Base-by-base conservation (phyloP, 2,329 filamentous ascomycete species). In the Fusarium cyanostomum region DNA sequence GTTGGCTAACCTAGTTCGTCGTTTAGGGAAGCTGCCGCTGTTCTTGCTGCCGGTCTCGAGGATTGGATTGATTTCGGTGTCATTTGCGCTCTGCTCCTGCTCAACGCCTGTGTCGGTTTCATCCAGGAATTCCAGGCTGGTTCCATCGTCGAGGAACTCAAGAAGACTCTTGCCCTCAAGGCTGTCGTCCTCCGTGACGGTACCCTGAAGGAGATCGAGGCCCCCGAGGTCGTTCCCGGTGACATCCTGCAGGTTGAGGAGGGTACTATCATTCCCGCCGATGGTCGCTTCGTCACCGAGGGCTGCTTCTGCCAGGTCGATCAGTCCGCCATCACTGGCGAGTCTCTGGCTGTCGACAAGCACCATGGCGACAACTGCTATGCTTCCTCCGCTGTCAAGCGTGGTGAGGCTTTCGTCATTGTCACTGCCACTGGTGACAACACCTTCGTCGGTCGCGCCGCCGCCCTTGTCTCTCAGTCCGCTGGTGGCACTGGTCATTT, bases 11-110 rank as follows among this genome's bases (percentile, higher is more conserved):
- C 43, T 24, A 48, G 37, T 50, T 44, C 33, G 26, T 7, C 51
- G 31, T 43, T 44, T 41, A 62, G 89, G 86, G 61, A 64, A 53
- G 84, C 87, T 78, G 91, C 92, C 62, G 90, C 90, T 69, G 82
- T 94, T 73, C 85, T 96, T 57, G 92, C 92, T 74, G 91, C 90
- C 62, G 91, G 91, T 87, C 86, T 96, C 37, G 79, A 91, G 78
- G 91, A 95, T 72, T 96, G 92, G 92, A 90, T 96, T 66, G 92
- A 96, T 81, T 94, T 96, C 73, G 92, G 92, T 83, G 92, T 96
- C 73, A 96, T 96, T 69, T 92, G 90, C 77, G 92, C 81, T 73
- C 84, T 96, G 46, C 85, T 96, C 9, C 76, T 96, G 67, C 89
- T 96, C 66, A 96, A 96, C 81, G 92, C 92, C 37, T 81, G 80